Evolutionary conservation across 805 yeast genomes (phyloP), one percentile per base, ranked within the genome.

Genomic region (Cyberlindnera americana): DNA sequence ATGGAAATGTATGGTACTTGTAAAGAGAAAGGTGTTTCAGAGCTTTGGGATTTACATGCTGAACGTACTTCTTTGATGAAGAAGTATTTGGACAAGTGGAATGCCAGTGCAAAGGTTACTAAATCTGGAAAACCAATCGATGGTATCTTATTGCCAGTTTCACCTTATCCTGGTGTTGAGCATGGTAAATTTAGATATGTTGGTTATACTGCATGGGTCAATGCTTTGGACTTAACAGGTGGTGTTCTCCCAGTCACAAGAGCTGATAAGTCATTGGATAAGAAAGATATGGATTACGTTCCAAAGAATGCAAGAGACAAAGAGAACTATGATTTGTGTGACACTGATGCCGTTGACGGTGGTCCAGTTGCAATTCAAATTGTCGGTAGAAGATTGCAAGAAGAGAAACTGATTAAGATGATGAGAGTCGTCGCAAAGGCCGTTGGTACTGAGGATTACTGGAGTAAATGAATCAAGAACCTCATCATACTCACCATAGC

Each of bases 311-410:
- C 64, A 2, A 53, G 66, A 3, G 84, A 78, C 36, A 50, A 59
- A 31, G 66, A 61, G 17, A 69, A 73, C 27, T 68, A 67, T 48
- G 57, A 61, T 22, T 55, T 67, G 35, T 79, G 76, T 59, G 70
- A 76, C 46, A 72, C 81, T 1, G 69, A 62, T 37, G 71, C 71
- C 44, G 65, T 70, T 56, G 69, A 76, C 47, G 82, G 80, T 5
- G 75, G 80, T 40, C 81, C 87, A 0, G 79, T 77, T 12, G 75
- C 79, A 15, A 61, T 83, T n/a, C 88, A 82, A 57, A 61, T 83
- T 22, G 76, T 81, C 4, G 78, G 83, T n/a, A 67, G 68, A 41
- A 68, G 76, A 38, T 64, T 70, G 15, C 73, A 78, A 49, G 90
- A 82, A 49, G 89, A 82, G 47, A 78, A 78, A 53, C 75, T 69